Percentiles rank a stretch among this genome's conserved stretches.
Conservation (phyloP, 2,329 filamentous ascomycete genomes). For the Amphichorda felina region DNA sequence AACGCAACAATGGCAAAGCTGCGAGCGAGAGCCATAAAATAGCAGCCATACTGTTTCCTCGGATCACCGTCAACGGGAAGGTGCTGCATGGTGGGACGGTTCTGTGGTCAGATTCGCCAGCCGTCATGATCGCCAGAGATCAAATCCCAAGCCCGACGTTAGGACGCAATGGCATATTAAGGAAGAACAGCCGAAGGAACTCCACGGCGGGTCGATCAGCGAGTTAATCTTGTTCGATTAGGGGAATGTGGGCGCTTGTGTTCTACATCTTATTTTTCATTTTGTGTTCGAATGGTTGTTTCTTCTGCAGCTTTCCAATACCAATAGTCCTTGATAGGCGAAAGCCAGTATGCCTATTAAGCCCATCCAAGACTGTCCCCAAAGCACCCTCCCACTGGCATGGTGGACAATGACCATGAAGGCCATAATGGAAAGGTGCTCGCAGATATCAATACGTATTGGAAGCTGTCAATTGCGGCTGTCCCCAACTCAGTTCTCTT, state of each 20-base stretch:
- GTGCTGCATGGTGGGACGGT: neutral
- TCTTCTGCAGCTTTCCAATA: no score
- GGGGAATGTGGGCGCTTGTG: neutral
- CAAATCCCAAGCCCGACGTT: neutral
- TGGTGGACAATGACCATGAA: no score
- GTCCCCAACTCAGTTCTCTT: no score
- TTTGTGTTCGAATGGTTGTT: no score
- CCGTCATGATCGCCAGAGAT: neutral
- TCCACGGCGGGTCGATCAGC: neutral
- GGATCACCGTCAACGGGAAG: neutral
- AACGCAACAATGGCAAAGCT: neutral
- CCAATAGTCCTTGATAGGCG: no score
- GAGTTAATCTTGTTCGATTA: neutral
- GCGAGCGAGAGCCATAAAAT: neutral
- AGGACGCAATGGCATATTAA: neutral
- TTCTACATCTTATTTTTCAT: no score
- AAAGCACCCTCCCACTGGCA: no score
- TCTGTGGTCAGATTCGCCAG: neutral
- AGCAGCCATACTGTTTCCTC: neutral
- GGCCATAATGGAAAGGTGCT: no score
- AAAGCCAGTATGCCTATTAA: no score
- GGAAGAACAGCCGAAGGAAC: neutral
- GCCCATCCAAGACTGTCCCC: no score
- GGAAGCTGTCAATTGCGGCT: no score
- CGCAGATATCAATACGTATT: no score